These are phyloP conservation scores for Bryopsis sp. DNA, from an alignment of 139 green algal genomes.

Conservation along the genomic window DNA sequence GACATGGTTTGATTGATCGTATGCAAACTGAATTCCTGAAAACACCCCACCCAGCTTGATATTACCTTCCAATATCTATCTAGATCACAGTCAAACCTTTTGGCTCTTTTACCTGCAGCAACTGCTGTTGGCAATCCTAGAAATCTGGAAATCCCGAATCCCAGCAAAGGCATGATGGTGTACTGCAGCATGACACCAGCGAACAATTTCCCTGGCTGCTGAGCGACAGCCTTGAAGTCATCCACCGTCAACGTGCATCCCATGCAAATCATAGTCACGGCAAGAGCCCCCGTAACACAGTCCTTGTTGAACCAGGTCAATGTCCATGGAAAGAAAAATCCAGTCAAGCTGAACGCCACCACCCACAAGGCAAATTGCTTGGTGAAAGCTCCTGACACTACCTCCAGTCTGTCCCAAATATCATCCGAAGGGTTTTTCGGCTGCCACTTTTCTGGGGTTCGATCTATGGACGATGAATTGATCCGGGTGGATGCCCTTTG, in stretches of 20 bases:
- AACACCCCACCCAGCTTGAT: too few species aligned
- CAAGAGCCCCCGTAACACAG: neutral
- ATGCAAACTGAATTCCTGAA: too few species aligned
- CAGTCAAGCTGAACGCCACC: neutral
- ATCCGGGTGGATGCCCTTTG: too few species aligned
- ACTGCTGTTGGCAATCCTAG: neutral
- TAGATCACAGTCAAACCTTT: too few species aligned
- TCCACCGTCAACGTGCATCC: slow-evolving; percentile 6
- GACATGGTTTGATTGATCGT: too few species aligned
- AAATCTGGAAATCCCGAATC: slow-evolving; percentile 10
- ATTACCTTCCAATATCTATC: too few species aligned
- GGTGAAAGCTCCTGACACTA: too few species aligned
- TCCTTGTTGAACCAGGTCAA: neutral
- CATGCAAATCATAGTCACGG: slow-evolving; percentile 4
- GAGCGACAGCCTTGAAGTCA: neutral
- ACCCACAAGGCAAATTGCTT: neutral
- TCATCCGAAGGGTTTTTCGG: too few species aligned
- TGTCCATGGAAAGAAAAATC: neutral
- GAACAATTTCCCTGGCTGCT: neutral
- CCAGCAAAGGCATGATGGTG: slow-evolving; percentile 11
- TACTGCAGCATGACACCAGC: slow-evolving; percentile 2
- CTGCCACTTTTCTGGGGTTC: too few species aligned
- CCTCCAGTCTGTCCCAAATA: too few species aligned
- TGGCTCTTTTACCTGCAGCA: neutral
- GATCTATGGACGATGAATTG: too few species aligned